phyloP scores from a whole-genome alignment of 345 rosid genomes.

The Sapria himalayana region DNA sequence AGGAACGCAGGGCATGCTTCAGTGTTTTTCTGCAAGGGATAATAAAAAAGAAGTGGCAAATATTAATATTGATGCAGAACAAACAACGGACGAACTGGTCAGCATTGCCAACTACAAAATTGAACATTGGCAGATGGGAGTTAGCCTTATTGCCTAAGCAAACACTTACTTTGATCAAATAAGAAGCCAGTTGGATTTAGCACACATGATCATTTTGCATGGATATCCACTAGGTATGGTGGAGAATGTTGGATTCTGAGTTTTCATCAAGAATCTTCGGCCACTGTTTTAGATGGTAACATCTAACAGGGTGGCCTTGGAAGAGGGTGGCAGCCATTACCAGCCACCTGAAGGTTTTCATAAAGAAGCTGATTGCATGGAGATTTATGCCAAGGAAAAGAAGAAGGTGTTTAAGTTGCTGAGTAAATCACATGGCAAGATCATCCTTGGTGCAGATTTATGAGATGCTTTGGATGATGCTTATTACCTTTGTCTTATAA shows the following conservation, averaged over 20 bases:
- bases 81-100: constrained; percentile 31
- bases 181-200: constrained; percentile 52
- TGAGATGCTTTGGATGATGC: constrained; percentile 33
- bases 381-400: constrained; percentile 49
- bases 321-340: too few relatives aligned
- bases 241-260: constrained; percentile 56
- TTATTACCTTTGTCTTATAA: constrained; percentile 35
- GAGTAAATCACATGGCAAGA: constrained; percentile 64
- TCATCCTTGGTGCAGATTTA: constrained; percentile 32
- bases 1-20: constrained; percentile 16
- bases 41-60: constrained; percentile 36
- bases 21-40: constrained; percentile 19
- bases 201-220: constrained; percentile 57
- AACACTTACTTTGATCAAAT: constrained; percentile 34
- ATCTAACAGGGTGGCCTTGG: constrained; percentile 21
- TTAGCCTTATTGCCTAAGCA: constrained; percentile 10
- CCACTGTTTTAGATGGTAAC: constrained; percentile 47
- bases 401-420: constrained; percentile 36
- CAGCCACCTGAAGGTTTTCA: too few relatives aligned
- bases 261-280: constrained; percentile 48
- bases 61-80: constrained; percentile 18
- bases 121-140: constrained; percentile 29
- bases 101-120: constrained; percentile 30
- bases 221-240: constrained; percentile 60
- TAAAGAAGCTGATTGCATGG: constrained; percentile 66